A percentile compares a stretch with the other conserved stretches of the same genome.
These are phyloP conservation scores for Eimeria maxima DNA, from an alignment of 169 alveolate species.

Conservation along the genomic window DNA sequence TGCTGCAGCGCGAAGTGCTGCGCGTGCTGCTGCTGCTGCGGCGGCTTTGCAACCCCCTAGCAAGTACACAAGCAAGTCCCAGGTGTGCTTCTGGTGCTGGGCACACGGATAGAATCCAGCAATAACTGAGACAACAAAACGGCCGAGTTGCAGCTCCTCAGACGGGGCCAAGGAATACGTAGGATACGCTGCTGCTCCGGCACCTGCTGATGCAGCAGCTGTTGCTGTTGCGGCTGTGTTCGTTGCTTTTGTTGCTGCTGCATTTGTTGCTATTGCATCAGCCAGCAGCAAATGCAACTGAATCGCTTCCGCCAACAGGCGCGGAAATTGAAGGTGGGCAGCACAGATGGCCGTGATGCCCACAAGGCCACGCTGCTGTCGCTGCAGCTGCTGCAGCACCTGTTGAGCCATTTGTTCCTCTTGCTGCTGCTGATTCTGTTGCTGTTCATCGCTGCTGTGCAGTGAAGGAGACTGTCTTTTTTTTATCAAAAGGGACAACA, in stretches of 20 bases:
- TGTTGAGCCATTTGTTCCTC: not conserved
- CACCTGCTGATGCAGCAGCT: not conserved
- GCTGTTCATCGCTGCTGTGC: not conserved
- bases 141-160: conserved; percentile 25
- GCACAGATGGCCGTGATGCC: conserved; percentile 56
- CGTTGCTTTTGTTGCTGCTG: not conserved
- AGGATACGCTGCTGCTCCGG: not conserved
- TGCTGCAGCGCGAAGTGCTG: conserved; percentile 29
- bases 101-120: not conserved
- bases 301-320: conserved; percentile 15
- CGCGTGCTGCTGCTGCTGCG: conserved; percentile 45
- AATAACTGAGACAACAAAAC: conserved; percentile 6
- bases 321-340: conserved; percentile 7
- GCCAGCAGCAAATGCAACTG: conserved; percentile 49
- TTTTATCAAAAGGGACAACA: not conserved
- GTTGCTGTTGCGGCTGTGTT: not conserved
- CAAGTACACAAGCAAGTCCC: not conserved
- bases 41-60: not conserved
- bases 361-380: conserved; percentile 56
- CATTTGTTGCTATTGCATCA: not conserved
- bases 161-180: not conserved
- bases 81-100: conserved; percentile 1
- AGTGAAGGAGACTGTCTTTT: not conserved
- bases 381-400: conserved; percentile 22
- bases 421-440: not conserved